A percentile compares a stretch with the other conserved stretches of the same genome.
phyloP scores from a whole-genome alignment of 1,284 basidiomycete species.

The Ceratobasidium sp. region DNA sequence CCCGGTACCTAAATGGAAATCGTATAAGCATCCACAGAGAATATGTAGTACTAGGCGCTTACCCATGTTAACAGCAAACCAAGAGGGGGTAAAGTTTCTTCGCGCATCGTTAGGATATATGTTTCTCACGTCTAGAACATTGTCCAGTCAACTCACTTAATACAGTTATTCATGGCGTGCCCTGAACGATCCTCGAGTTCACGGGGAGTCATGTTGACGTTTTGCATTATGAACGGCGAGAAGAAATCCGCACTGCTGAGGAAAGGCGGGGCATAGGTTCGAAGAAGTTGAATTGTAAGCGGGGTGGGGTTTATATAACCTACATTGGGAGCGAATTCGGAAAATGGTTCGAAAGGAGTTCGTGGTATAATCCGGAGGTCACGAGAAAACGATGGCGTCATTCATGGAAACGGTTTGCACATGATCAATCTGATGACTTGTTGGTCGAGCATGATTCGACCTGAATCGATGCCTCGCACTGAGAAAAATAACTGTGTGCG shows the following conservation, averaged over 20 bases:
- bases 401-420: background rate
- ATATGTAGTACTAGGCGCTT: background rate
- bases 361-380: background rate
- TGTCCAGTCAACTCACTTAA: background rate
- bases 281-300: background rate
- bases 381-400: constrained; percentile 3
- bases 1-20: constrained; percentile 20
- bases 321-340: background rate
- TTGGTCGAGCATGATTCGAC: too few relatives aligned
- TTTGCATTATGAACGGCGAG: background rate
- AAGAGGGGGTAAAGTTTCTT: constrained; percentile 36
- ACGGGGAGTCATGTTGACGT: background rate
- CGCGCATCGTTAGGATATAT: background rate
- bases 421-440: background rate
- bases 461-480: too few relatives aligned
- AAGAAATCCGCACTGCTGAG: too few relatives aligned
- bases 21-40: background rate
- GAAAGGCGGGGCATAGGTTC: background rate
- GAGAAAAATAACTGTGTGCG: too few relatives aligned
- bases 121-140: background rate
- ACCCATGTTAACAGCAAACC: constrained; percentile 42
- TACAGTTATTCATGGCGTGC: background rate
- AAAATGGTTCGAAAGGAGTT: constrained; percentile 23
- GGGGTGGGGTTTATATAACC: constrained; percentile 17
- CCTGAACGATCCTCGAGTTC: background rate